Conservation (phyloP, 345 rosid genomes). For the Triadica sebifera region DNA sequence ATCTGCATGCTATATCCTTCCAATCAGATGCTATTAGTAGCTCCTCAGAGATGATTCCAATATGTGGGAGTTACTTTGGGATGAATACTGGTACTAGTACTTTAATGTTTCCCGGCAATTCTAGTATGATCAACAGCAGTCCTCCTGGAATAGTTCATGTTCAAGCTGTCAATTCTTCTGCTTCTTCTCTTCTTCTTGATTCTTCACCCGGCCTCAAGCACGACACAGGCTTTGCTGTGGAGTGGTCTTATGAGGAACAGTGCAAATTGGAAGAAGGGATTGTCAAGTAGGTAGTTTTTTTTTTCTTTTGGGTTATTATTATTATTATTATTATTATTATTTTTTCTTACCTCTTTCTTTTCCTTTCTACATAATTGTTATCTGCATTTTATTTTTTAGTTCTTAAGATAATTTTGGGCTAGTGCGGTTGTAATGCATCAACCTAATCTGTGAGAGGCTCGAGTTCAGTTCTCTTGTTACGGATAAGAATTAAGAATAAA, state of each 20-base stretch:
- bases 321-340: no score
- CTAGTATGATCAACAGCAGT: conserved; percentile 33
- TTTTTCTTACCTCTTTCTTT: background rate
- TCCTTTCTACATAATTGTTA: background rate
- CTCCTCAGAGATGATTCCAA: conserved; percentile 49
- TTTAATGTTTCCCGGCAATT: conserved; percentile 38
- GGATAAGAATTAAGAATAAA: background rate
- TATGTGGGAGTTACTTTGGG: conserved; percentile 53
- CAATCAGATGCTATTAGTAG: conserved; percentile 42
- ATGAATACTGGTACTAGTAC: conserved; percentile 11
- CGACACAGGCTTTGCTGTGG: conserved; percentile 63
- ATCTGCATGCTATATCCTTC: conserved; percentile 51
- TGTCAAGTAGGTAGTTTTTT: conserved; percentile 45
- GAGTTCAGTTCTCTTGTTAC: background rate
- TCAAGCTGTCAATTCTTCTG: conserved; percentile 26
- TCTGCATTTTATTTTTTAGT: background rate
- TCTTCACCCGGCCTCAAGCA: conserved; percentile 51
- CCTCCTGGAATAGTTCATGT: conserved; percentile 27
- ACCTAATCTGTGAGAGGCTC: background rate
- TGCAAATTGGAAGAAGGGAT: conserved; percentile 66
- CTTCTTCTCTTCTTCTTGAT: conserved; percentile 54
- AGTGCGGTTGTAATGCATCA: background rate
- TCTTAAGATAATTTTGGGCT: background rate
- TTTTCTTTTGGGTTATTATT: conserved; percentile 5
- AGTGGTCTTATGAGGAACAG: conserved; percentile 84